phyloP scores from a whole-genome alignment of 108 stramenopile species.

The Fragilaria radians region DNA sequence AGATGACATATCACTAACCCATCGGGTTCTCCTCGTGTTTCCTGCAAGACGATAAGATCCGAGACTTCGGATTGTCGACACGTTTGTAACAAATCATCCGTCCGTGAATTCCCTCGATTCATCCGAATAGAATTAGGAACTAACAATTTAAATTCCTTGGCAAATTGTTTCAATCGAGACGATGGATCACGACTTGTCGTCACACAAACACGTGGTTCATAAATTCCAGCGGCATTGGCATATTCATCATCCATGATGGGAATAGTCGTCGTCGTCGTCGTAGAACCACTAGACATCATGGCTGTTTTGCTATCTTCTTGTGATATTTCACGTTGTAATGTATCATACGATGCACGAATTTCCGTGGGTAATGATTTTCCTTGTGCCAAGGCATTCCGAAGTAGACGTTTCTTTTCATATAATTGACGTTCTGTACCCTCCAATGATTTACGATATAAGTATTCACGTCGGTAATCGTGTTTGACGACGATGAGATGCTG shows the following conservation, averaged over 20 bases:
- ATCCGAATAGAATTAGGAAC: conserved; percentile 93
- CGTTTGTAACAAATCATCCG: conserved; percentile 88
- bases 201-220: conserved; percentile 94
- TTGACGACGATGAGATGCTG: conserved; percentile 84
- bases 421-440: conserved; percentile 67
- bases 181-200: conserved; percentile 94
- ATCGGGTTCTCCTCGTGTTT: conserved; percentile 99
- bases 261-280: too few species aligned
- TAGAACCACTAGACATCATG: too few species aligned
- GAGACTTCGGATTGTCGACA: conserved; percentile 91
- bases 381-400: conserved; percentile 77
- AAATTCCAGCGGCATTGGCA: conserved; percentile 91
- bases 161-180: conserved; percentile 94
- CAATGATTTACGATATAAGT: conserved; percentile 90
- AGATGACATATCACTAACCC: conserved; percentile 96
- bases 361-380: conserved; percentile 95
- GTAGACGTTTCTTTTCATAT: conserved; percentile 87
- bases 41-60: conserved; percentile 94
- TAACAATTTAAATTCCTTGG: conserved; percentile 95
- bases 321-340: conserved; percentile 59
- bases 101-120: conserved; percentile 93
- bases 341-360: conserved; percentile 75
- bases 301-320: conserved; percentile 76
- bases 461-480: conserved; percentile 97
- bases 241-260: conserved; percentile 96